phyloP scores from a whole-genome alignment of 257 asterid species.

The Nicotiana attenuata region DNA sequence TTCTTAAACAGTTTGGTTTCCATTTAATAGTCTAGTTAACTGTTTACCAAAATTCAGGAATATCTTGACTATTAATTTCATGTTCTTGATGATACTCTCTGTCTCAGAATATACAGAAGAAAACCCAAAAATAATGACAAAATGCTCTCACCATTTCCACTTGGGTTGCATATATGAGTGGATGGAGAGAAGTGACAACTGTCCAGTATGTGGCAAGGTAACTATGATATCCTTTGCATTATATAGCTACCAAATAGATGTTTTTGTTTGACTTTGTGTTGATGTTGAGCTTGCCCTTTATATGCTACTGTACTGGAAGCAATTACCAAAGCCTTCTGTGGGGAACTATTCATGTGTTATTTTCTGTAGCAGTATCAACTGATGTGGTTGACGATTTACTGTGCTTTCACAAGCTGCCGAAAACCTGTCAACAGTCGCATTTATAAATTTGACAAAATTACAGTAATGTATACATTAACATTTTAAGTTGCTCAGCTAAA shows the following conservation, averaged over 20 bases:
- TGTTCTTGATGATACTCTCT: slow-evolving; percentile 12
- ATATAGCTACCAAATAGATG: background rate
- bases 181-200: slow-evolving; percentile 96
- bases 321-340: background rate
- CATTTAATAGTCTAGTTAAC: background rate
- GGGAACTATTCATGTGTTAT: background rate
- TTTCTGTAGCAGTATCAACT: background rate
- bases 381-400: background rate
- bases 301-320: background rate
- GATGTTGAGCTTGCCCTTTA: background rate
- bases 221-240: background rate
- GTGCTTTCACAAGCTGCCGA: background rate
- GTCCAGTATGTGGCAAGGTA: slow-evolving; percentile 98
- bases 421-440: background rate
- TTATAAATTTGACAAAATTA: background rate
- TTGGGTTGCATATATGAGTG: slow-evolving; percentile 98
- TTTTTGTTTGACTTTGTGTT: background rate
- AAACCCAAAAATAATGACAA: slow-evolving; percentile 77
- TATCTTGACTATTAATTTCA: slow-evolving; percentile 1
- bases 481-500: background rate
- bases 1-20: background rate
- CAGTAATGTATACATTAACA: background rate
- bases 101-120: slow-evolving; percentile 75
- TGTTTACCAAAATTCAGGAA: background rate
- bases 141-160: slow-evolving; percentile 89